Evolutionary conservation across 2,329 filamentous ascomycete species (phyloP).

Genomic region (Fusarium succisae): DNA sequence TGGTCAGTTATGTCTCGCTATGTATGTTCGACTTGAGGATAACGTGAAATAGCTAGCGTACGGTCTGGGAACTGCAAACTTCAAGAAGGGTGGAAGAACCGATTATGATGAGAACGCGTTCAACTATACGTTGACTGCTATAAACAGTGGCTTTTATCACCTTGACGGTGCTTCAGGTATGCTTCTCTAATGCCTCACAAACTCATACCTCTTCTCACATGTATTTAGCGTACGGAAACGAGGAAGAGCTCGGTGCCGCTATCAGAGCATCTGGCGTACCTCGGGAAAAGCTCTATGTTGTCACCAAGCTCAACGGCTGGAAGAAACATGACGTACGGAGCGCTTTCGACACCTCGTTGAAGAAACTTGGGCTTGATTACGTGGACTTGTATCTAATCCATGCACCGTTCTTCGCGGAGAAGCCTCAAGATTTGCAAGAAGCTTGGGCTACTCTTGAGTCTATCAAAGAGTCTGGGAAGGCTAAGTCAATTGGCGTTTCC

Average conservation of each 20-base stretch:
- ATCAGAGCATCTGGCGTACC: not conserved
- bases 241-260: not conserved
- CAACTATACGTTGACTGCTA: not conserved
- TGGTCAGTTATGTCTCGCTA: not conserved
- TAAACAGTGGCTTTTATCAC: not conserved
- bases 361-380: not conserved
- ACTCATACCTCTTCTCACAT: not conserved
- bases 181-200: accelerated
- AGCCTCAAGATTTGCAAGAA: not conserved
- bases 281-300: not conserved
- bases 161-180: not conserved
- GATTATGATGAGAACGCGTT: not conserved
- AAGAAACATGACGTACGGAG: not conserved
- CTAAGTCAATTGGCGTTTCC: not conserved
- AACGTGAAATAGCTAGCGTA: not conserved
- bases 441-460: not conserved
- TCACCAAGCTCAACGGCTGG: not conserved
- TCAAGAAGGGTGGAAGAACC: not conserved
- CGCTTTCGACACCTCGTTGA: not conserved
- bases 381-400: not conserved
- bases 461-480: not conserved
- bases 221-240: not conserved
- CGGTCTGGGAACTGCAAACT: not conserved
- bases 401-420: not conserved
- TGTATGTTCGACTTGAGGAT: accelerated